Base-by-base conservation (phyloP, 345 rosid genomes). In the Draba incana region DNA sequence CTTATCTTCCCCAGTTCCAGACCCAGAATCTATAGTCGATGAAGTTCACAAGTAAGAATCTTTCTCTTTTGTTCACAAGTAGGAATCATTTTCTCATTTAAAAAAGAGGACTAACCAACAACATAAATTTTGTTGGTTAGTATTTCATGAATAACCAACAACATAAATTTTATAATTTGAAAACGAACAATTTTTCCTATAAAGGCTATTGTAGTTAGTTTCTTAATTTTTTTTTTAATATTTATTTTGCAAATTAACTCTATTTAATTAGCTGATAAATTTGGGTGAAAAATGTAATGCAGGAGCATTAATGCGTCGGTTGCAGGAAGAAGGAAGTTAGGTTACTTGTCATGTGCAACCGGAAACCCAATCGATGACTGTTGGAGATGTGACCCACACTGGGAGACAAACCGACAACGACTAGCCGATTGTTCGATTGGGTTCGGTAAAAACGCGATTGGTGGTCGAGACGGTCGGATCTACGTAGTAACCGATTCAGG, bases 281-380 rank as follows among this genome's bases (percentile, higher is more conserved):
- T 31, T 8, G 10, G 39, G 2, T 35, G 38, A 35, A 35, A 33
- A 35, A 35, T 31, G 37, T 35, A 10, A 8, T 1, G 23, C 73
- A 87, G 91, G 83, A 85, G 83, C 69, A 84, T 87, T 69, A 87
- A 87, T 80, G 90, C 79, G 44, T 76, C 79, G 2, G 10, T 75
- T 20, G 63, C 68, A 4, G 80, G 86, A 0, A 75, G 87, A 78
- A 85, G 96, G 70, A 87, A 81, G 78, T 62, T 89, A 62, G 91
- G 84, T 0, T 85, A 81, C 42, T 75, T 87, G 28, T 89, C 96
- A 9, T 86, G 96, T 28, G 81, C 84, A 1, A 86, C 88, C 1
- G 96, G 91, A 1, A 89, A 89, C 62, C 96, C 96, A 4, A 83
- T 87, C 16, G 96, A 89, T 25, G 93, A 89, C 63, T 89, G 96